Conservation (phyloP, 768 basidiomycete species). For the Chiua virens region DNA sequence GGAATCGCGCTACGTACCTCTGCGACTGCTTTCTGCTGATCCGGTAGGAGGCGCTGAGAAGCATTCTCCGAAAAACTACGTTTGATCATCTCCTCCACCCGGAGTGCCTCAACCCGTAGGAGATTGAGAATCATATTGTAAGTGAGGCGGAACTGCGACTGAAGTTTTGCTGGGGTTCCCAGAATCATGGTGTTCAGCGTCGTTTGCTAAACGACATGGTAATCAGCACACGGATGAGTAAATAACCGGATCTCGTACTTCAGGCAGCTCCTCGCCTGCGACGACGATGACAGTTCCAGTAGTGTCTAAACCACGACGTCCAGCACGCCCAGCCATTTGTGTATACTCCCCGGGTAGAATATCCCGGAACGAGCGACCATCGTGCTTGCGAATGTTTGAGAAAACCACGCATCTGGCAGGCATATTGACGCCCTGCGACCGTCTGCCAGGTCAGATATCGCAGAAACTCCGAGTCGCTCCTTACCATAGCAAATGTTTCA, state of each 20-base stretch:
- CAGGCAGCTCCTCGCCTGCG: constrained; percentile 80
- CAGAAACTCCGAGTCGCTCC: constrained; percentile 10
- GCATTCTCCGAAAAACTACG: constrained; percentile 98
- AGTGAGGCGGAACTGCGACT: constrained; percentile 95
- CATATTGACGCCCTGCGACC: constrained; percentile 93
- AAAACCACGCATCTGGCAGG: constrained; percentile 97
- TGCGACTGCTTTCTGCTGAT: constrained; percentile 84
- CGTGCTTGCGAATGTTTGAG: constrained; percentile 92
- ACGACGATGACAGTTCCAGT: constrained; percentile 96
- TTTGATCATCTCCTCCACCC: constrained; percentile 99
- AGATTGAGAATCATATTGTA: constrained; percentile 99
- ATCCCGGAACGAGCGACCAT: constrained; percentile 89
- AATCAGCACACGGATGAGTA: neutral
- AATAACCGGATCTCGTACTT: constrained; percentile 46
- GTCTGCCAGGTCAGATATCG: constrained; percentile 8
- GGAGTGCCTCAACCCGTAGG: constrained; percentile 90
- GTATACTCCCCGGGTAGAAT: constrained; percentile 93
- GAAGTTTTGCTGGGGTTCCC: constrained; percentile 88
- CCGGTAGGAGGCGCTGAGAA: constrained; percentile 87
- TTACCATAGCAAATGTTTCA: constrained; percentile 98
- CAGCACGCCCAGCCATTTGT: constrained; percentile 98
- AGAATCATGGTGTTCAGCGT: constrained; percentile 87
- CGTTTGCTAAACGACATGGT: constrained; percentile 50
- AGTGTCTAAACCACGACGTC: constrained; percentile 89
- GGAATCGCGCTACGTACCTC: constrained; percentile 52